Conservation (phyloP, 2,329 filamentous ascomycete species). For the Curvularia sp. region DNA sequence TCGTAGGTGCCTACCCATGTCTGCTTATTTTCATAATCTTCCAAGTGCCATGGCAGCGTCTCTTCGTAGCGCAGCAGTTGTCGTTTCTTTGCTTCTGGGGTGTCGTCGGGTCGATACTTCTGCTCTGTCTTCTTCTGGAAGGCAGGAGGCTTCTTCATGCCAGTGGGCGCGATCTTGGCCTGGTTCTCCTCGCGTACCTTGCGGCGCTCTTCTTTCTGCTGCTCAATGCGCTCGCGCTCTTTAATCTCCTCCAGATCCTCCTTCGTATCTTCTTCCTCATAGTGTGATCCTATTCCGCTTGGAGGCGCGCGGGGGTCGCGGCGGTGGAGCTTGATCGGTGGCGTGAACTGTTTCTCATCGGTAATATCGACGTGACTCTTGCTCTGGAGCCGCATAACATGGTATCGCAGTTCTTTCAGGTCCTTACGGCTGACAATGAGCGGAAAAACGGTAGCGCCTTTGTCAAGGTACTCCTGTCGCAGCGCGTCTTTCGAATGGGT, state of each 20-base stretch:
- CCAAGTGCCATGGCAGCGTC: constrained; percentile 92
- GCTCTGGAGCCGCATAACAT: constrained; percentile 80
- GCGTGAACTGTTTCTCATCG: constrained; percentile 82
- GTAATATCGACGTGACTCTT: constrained; percentile 69
- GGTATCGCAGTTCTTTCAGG: constrained; percentile 79
- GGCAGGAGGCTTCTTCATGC: constrained; percentile 69
- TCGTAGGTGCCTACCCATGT: constrained; percentile 94
- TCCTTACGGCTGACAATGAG: constrained; percentile 84
- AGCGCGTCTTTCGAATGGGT: constrained; percentile 32
- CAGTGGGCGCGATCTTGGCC: constrained; percentile 89
- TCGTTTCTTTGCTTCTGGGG: constrained; percentile 72
- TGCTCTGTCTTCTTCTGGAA: constrained; percentile 83
- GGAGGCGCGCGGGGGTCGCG: constrained; percentile 76
- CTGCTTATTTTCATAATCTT: constrained; percentile 95
- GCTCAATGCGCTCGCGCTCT: constrained; percentile 65
- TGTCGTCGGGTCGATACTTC: constrained; percentile 81
- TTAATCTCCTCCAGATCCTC: constrained; percentile 72
- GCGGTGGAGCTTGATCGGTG: constrained; percentile 86
- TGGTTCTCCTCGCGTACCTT: constrained; percentile 85
- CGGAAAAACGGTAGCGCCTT: constrained; percentile 55
- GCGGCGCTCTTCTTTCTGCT: constrained; percentile 75
- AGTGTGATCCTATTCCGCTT: constrained; percentile 51
- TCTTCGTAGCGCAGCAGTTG: constrained; percentile 83
- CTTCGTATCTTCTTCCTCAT: constrained; percentile 63
- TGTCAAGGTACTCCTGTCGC: constrained; percentile 35